phyloP scores from a whole-genome alignment of 2,329 filamentous ascomycete species.

The Colletotrichum sp. region DNA sequence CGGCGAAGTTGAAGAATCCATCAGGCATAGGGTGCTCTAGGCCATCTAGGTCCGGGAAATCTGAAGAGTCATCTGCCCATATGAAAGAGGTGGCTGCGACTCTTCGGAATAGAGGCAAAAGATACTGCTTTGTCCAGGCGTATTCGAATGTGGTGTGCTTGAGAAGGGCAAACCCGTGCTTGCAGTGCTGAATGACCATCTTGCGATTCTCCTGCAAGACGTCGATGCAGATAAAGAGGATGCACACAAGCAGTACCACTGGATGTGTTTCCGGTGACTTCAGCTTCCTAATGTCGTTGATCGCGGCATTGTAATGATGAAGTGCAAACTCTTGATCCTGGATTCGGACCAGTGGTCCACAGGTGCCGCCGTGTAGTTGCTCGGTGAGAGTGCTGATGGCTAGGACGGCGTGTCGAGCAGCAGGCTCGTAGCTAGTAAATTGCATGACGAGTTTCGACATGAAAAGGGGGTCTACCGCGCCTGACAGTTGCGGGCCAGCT shows the following conservation, averaged over 20 bases:
- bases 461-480: slow-evolving; percentile 31
- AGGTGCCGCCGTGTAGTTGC: not conserved
- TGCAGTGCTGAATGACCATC: not conserved
- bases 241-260: slow-evolving; percentile 8
- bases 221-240: slow-evolving; percentile 12
- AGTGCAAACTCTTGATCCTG: not conserved
- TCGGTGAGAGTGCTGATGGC: slow-evolving; percentile 55
- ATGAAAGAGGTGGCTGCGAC: not conserved
- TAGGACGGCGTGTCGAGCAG: slow-evolving; percentile 53
- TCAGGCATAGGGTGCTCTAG: not conserved
- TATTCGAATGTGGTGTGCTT: not conserved
- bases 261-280: not conserved
- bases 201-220: not conserved
- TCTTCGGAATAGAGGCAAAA: not conserved
- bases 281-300: slow-evolving; percentile 4
- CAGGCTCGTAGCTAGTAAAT: slow-evolving; percentile 46
- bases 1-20: not conserved
- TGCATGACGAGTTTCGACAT: slow-evolving; percentile 51
- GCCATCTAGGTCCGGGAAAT: slow-evolving; percentile 13
- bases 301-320: slow-evolving; percentile 19
- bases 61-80: not conserved
- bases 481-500: not conserved
- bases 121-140: not conserved
- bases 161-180: not conserved
- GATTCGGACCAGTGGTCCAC: not conserved